Base-by-base conservation (phyloP, 495 filamentous ascomycete genomes). In the Hypoxylon crocopeplum region DNA sequence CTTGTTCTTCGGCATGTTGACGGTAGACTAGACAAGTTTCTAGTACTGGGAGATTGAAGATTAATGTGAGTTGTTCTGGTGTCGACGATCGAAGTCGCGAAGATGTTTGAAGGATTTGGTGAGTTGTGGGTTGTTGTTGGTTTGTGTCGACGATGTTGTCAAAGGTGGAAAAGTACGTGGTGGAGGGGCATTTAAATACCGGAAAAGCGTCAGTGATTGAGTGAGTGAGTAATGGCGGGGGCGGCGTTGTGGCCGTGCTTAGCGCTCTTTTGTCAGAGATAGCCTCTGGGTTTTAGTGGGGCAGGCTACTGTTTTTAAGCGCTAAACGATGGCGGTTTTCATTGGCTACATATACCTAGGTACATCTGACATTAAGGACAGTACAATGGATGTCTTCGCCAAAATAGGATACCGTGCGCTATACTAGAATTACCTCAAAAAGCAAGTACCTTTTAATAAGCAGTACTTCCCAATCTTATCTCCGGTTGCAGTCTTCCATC, bases 1-100 rank as follows among this genome's bases (percentile, higher is more conserved):
- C 87, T 96, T 96, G 72, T 96, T 96, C 91, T 96, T 96, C 71
- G 92, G 92, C 92, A 96, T 96, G 60, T 75, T 84, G 82, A 24
- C 56, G 22, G 48, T 33, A 27, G 20, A 42, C 19, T 64, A 48
- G 13, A 21, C n/a, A n/a, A n/a, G n/a, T n/a, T 19, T 16, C 2
- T 16, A 11, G 6, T 19, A 29, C 30, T 37, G 32, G 21, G 44
- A 30, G 25, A 16, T 20, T 42, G 45, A 10, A 24, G 22, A 47
- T 53, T 21, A 16, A 34, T n/a, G n/a, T n/a, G 39, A 7, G 40
- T 46, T 44, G 24, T 16, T 47, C 7, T 6, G 10, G 10, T 37
- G 13, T 49, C 20, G 46, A 15, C 33, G 27, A 52, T 32, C 5
- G 29, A 39, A 29, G 27, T 52, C 34, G 50, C 29, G n/a, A 37